Evolutionary conservation across 129 eudicot genomes (phyloP), one percentile per base, ranked within the genome.

Genomic region (Silybum marianum): DNA sequence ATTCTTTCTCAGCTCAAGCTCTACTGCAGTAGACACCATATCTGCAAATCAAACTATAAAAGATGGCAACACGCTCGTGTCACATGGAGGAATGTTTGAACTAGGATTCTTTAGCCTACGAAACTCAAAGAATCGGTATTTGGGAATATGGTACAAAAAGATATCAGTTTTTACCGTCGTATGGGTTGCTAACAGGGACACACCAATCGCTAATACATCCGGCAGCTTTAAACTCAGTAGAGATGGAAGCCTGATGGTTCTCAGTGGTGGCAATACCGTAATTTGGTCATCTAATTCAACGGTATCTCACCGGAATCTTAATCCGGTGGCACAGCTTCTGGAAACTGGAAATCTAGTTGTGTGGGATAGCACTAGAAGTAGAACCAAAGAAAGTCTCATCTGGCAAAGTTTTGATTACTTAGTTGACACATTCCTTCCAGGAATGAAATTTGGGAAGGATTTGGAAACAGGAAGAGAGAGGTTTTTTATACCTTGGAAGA

Each of bases 331-430:
- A 51, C 87, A 84, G 40, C 76, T 84, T 19, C 48, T 84, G 19
- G 84, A 84, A 74, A 77, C 77, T 24, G 87, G 87, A 34, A 84
- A 84, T 74, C 77, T 84, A 30, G 78, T 84, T 16, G 28, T 84
- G 2, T 39, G 67, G 76, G 75, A 74, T 48, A 7, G 7, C 34
- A 77, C 40, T 48, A 75, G 7, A 46, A 77, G 60, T 48, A 75
- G 58, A 16, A 60, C 7, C 30, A 65, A 58, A 11, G 25, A 14
- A 7, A 40, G 44, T 54, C 25, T 54, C 66, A 12, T 78, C 40
- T 86, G 89, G 89, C 84, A 86, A 79, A 86, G 89, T 75, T 86
- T 86, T 79, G 87, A 83, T 83, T 63, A 79, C 77, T 84, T 81
- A 16, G 80, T 72, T 25, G 81, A 86, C 66, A 73, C 69, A 21